phyloP scores from a whole-genome alignment of 2,329 filamentous ascomycete genomes.

The Verticillium klebahnii region DNA sequence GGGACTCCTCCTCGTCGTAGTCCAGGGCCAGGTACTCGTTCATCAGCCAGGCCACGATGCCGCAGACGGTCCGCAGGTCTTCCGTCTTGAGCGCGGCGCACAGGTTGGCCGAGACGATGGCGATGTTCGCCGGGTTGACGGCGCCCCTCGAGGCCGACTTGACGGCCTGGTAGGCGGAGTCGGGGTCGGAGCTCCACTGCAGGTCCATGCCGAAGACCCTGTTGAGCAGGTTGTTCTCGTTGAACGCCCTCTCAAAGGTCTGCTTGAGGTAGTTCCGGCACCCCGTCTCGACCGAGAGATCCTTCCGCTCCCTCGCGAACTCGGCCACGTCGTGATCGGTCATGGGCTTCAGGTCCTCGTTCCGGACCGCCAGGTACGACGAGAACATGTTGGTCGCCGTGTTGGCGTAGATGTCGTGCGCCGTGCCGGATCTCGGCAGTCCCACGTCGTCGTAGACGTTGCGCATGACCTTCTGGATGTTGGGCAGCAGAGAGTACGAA shows the following conservation, averaged over 20 bases:
- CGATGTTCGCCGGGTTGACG: slow-evolving; percentile 49
- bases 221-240: slow-evolving; percentile 48
- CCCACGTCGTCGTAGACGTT: slow-evolving; percentile 50
- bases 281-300: slow-evolving; percentile 46
- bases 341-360: slow-evolving; percentile 47
- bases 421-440: slow-evolving; percentile 36
- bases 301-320: slow-evolving; percentile 49
- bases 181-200: slow-evolving; percentile 42
- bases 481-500: slow-evolving; percentile 50
- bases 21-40: slow-evolving; percentile 54
- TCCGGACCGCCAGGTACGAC: slow-evolving; percentile 47
- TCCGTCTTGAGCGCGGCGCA: slow-evolving; percentile 43
- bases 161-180: slow-evolving; percentile 47
- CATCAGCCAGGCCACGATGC: slow-evolving; percentile 52
- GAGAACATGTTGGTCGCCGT: slow-evolving; percentile 51
- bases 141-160: slow-evolving; percentile 46
- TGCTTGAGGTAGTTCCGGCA: slow-evolving; percentile 56
- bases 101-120: slow-evolving; percentile 44
- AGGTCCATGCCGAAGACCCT: slow-evolving; percentile 54
- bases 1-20: slow-evolving; percentile 50
- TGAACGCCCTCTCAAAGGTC: slow-evolving; percentile 52
- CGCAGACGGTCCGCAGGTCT: slow-evolving; percentile 47
- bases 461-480: slow-evolving; percentile 47
- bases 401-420: slow-evolving; percentile 47
- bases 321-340: slow-evolving; percentile 49